phyloP scores from a whole-genome alignment of 441 rosid genomes.

The Dalechampia spathulata region DNA sequence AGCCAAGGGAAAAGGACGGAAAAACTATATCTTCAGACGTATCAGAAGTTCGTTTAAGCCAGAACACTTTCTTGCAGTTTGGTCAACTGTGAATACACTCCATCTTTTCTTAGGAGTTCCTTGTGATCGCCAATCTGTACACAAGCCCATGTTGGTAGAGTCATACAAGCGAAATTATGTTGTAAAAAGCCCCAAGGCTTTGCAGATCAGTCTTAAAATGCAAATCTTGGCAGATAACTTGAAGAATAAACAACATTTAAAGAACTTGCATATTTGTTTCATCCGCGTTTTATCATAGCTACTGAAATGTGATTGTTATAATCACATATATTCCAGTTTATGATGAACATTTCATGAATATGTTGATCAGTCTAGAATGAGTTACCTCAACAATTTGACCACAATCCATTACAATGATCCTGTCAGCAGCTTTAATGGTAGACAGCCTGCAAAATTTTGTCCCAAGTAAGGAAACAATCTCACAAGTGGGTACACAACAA shows the following conservation, averaged over 20 bases:
- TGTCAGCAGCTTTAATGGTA: conserved; percentile 84
- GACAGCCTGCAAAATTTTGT: conserved; percentile 55
- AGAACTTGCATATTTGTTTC: too few species aligned
- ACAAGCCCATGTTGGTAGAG: not conserved
- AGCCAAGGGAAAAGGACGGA: too few species aligned
- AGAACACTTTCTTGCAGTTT: conserved; percentile 18
- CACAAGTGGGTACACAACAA: not conserved
- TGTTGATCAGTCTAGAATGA: not conserved
- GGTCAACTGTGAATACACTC: conserved; percentile 52
- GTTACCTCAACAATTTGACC: conserved; percentile 71
- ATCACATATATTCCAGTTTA: not conserved
- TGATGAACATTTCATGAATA: not conserved
- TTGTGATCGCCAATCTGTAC: conserved; percentile 65
- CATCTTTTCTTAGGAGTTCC: conserved; percentile 62
- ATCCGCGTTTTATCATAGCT: too few species aligned
- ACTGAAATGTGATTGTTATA: not conserved
- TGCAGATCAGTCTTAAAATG: too few species aligned
- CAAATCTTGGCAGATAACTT: too few species aligned
- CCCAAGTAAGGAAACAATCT: conserved; percentile 8
- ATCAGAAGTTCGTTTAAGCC: conserved; percentile 10
- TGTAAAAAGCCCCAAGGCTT: too few species aligned
- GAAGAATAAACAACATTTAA: too few species aligned
- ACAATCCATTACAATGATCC: conserved; percentile 78
- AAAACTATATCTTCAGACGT: too few species aligned
- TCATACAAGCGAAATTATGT: not conserved